Evolutionary conservation across 2,329 filamentous ascomycete genomes (phyloP).

Genomic region (Cladosporium halotolerans): DNA sequence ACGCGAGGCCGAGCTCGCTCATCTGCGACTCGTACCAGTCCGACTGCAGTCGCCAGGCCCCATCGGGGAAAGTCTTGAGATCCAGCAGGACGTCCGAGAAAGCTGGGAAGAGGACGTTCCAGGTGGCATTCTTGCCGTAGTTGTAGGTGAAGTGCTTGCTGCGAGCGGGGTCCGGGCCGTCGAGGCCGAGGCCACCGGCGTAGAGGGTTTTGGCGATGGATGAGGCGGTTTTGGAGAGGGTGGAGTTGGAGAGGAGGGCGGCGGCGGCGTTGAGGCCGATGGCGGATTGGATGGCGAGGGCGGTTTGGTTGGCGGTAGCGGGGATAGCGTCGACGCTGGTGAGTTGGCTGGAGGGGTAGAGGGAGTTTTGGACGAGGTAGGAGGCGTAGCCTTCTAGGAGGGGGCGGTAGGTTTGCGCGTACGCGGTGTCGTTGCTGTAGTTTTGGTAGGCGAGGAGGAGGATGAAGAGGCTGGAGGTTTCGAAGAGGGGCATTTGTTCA

Average conservation of each 20-base stretch:
- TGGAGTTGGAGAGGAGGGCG: constrained; percentile 43
- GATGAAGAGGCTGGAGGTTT: constrained; percentile 50
- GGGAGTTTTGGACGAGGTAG: constrained; percentile 46
- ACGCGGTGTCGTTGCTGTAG: constrained; percentile 32
- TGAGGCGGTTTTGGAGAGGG: constrained; percentile 31
- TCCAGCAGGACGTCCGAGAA: constrained; percentile 44
- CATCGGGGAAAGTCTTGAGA: constrained; percentile 34
- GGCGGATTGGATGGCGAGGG: constrained; percentile 53
- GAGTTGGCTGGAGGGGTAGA: constrained; percentile 50
- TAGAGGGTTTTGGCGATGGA: constrained; percentile 19
- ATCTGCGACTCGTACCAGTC: constrained; percentile 20
- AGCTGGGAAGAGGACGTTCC: constrained; percentile 46
- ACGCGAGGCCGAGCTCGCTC: constrained; percentile 17
- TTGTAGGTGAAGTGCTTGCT: constrained; percentile 39
- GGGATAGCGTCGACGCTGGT: constrained; percentile 58
- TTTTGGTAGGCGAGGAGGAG: constrained; percentile 53
- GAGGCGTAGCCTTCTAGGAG: constrained; percentile 49
- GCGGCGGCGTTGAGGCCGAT: constrained; percentile 53
- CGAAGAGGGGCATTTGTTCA: constrained; percentile 29
- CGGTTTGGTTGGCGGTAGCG: constrained; percentile 50
- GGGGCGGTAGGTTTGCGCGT: constrained; percentile 44
- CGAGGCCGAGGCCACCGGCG: constrained; percentile 19
- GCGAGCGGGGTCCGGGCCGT: constrained; percentile 16
- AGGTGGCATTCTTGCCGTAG: constrained; percentile 33
- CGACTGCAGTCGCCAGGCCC: constrained; percentile 21